Evolutionary conservation across 192 early-diverging fungal genomes (phyloP).

Genomic region (Coemansia sp.): DNA sequence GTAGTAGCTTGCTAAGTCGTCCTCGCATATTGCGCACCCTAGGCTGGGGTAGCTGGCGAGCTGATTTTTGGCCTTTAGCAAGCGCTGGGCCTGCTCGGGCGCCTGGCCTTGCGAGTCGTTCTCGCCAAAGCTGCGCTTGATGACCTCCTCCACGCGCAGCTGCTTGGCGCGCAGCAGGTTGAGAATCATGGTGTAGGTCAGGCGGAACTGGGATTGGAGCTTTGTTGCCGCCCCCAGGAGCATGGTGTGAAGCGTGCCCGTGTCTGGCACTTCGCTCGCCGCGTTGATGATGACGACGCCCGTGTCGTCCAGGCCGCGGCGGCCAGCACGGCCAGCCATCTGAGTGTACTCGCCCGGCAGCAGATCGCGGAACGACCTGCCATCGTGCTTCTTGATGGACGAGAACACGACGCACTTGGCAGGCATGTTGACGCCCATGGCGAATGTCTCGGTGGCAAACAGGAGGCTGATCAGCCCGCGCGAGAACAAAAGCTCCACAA

Average conservation of each 20-base stretch:
- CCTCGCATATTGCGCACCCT: conserved; percentile 78
- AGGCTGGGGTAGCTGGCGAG: conserved; percentile 66
- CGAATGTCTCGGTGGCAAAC: conserved; percentile 99
- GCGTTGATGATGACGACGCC: conserved; percentile 87
- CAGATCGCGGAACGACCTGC: conserved; percentile 82
- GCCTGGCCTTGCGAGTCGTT: conserved; percentile 82
- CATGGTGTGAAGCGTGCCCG: conserved; percentile 71
- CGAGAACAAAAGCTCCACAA: conserved; percentile 95
- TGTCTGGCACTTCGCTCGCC: conserved; percentile 66
- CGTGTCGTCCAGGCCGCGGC: conserved; percentile 89
- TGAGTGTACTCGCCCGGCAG: conserved; percentile 97
- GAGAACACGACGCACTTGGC: conserved; percentile 94
- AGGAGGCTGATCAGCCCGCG: conserved; percentile 87
- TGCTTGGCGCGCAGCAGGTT: conserved; percentile 94
- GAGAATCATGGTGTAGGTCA: conserved; percentile 99
- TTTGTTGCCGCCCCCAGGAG: conserved; percentile 86
- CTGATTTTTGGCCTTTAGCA: conserved; percentile 69
- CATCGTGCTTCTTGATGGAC: conserved; percentile 90
- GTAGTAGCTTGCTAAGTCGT: conserved; percentile 77
- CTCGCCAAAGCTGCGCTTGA: conserved; percentile 96
- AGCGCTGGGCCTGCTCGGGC: conserved; percentile 76
- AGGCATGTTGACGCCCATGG: conserved; percentile 99
- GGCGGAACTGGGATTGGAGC: conserved; percentile 91
- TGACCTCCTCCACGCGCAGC: conserved; percentile 97
- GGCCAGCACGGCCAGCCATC: conserved; percentile 97